A percentile compares a stretch with the other conserved stretches of the same genome.
Conservation (phyloP, 2,329 filamentous ascomycete genomes). For the Beauveria medogensis region DNA sequence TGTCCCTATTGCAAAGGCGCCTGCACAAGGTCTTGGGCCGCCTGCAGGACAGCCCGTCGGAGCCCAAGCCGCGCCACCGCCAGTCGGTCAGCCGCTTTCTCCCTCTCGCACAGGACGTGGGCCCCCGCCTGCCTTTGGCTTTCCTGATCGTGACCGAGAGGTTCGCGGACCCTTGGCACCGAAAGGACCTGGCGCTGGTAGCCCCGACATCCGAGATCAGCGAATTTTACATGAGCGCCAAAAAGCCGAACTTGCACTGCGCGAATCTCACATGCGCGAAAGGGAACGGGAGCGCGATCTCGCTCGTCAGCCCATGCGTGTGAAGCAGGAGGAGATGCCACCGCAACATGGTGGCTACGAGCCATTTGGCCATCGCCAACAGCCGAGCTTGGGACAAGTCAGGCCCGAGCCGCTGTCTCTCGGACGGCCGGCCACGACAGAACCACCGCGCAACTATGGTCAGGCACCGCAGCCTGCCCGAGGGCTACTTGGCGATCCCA, state of each 20-base stretch:
- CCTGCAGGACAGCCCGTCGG: conserved; percentile 9
- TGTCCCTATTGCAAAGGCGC: conserved; percentile 38
- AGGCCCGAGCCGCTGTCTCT: conserved; percentile 34
- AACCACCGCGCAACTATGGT: conserved; percentile 33
- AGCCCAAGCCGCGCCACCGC: conserved; percentile 19
- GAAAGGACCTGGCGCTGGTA: conserved; percentile 26
- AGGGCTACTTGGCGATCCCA: conserved; percentile 31
- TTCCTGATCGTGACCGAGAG: conserved; percentile 36
- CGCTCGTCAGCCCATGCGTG: conserved; percentile 18
- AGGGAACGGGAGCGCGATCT: conserved; percentile 19
- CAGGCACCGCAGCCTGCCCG: conserved; percentile 30
- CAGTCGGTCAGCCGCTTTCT: conserved; percentile 39
- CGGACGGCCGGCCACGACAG: conserved; percentile 31
- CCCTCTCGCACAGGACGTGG: conserved; percentile 38
- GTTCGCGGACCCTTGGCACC: conserved; percentile 31
- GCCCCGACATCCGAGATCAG: conserved; percentile 27
- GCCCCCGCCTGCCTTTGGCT: conserved; percentile 34
- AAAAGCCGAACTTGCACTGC: conserved; percentile 24
- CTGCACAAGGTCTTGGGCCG: conserved; percentile 22
- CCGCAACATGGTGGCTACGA: conserved; percentile 35
- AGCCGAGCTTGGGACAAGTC: conserved; percentile 30
- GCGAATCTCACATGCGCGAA: conserved; percentile 20
- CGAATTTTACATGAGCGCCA: conserved; percentile 26
- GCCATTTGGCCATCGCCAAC: conserved; percentile 32
- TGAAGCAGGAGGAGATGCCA: conserved; percentile 45